Conservation (phyloP, 2,329 filamentous ascomycete species). For the Plectosphaerella cucumerina region DNA sequence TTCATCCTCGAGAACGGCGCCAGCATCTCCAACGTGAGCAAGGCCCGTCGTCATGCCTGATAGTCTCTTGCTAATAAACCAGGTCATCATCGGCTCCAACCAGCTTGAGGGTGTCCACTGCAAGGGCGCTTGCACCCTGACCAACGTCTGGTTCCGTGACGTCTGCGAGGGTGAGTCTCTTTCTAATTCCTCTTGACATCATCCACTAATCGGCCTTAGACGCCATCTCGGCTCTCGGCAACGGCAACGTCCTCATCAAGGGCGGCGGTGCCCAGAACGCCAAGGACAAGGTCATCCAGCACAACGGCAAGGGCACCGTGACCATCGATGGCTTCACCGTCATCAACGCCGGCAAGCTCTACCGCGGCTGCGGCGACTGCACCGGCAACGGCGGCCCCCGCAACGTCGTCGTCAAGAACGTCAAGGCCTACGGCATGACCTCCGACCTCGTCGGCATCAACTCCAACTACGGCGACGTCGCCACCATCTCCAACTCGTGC, state of each 20-base stretch:
- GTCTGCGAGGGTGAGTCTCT: conserved; percentile 27
- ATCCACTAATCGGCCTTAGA: conserved; percentile 12
- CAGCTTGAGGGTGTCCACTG: conserved; percentile 49
- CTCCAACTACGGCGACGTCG: conserved; percentile 13
- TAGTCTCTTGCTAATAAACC: neutral
- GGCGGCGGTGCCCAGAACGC: conserved; percentile 28
- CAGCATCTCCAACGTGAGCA: conserved; percentile 38
- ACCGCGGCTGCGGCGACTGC: conserved; percentile 42
- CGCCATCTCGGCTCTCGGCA: conserved; percentile 10
- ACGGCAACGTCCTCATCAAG: conserved; percentile 17
- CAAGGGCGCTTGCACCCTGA: conserved; percentile 35
- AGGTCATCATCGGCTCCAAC: conserved; percentile 45
- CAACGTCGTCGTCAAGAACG: conserved; percentile 13
- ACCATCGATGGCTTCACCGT: conserved; percentile 29
- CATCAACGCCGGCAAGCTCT: conserved; percentile 36
- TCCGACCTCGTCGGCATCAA: conserved; percentile 11
- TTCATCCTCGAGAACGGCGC: conserved; percentile 48
- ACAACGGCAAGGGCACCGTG: conserved; percentile 27
- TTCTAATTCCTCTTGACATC: conserved; percentile 22
- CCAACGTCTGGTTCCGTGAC: conserved; percentile 33
- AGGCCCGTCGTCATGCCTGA: too few species aligned
- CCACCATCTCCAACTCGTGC: conserved; percentile 13
- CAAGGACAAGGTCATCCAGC: conserved; percentile 27
- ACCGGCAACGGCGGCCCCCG: conserved; percentile 23
- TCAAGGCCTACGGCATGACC: conserved; percentile 16